Base-by-base conservation (phyloP, 2,329 filamentous ascomycete genomes). In the Cadophora sp. region DNA sequence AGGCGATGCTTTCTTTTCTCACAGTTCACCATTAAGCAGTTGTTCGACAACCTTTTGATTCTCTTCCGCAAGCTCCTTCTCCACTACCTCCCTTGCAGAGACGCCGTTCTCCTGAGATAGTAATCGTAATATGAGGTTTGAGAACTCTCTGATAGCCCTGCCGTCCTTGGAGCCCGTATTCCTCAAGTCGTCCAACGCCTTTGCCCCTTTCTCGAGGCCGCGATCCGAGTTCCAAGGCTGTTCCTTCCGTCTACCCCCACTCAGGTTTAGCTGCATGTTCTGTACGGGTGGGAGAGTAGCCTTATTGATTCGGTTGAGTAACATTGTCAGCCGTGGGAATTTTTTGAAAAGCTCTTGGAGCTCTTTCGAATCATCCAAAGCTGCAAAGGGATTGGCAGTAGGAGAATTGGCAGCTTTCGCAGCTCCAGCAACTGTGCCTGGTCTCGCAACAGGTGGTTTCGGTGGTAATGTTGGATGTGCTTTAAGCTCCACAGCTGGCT, bases 81-180 rank as follows among this genome's bases (percentile, higher is more conserved):
- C 80, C 51, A 86, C 75, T 6, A 81, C 53, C 7, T 78, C 78
- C 7, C 79, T 77, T 8, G 80, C 76, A 29, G 82, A 78, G 3
- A 64, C 59, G 1, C 65, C 70, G 2, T 71, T 62, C 16, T 75
- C 75, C 11, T 73, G 69, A 9, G 78, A 78, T 26, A 88, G 79
- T 40, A 88, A 77, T 66, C 83, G 80, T 59, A 84, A 74, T 22
- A 90, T 82, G 26, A 90, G 79, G 69, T 87, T 85, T 58, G 84
- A 85, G 73, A 88, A 91, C 77, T 90, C 88, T 63, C 85, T 80
- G 34, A 91, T 80, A 4, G 82, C 88, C 72, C 89, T 86, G 34
- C 87, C 87, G 67, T 85, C 84, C 71, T 85, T 83, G n/a, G 84
- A 82, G 1, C 83, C 81, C 34, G 82, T 81, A 37, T 80, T 80